These are phyloP conservation scores for Ophiosphaerella herpotricha DNA, from an alignment of 2,329 filamentous ascomycete genomes.

Conservation along the genomic window DNA sequence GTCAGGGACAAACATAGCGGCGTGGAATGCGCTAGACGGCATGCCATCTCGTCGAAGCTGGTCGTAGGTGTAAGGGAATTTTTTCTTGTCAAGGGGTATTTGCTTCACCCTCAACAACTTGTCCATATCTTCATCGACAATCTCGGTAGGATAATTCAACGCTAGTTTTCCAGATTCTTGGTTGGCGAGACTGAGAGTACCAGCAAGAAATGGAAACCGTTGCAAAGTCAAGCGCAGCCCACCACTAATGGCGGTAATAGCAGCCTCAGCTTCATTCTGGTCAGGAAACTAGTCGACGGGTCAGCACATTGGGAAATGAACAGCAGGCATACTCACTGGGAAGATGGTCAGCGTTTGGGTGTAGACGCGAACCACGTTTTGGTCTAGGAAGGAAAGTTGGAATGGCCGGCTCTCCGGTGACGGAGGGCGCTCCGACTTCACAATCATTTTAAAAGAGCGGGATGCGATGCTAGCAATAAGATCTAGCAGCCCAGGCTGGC, in stretches of 20 bases:
- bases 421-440: slow-evolving; percentile 26
- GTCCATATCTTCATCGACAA: slow-evolving; percentile 19
- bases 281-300: slow-evolving; percentile 30
- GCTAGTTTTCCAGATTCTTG: slow-evolving; percentile 28
- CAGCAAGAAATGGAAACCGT: slow-evolving; percentile 38
- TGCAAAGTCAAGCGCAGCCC: slow-evolving; percentile 31
- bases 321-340: slow-evolving; percentile 18
- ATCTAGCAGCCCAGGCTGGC: slow-evolving; percentile 19
- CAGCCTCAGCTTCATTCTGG: slow-evolving; percentile 28
- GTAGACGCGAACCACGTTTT: slow-evolving; percentile 40
- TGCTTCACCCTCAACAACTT: slow-evolving; percentile 28
- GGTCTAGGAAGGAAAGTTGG: slow-evolving; percentile 37
- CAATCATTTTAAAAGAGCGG: slow-evolving; percentile 29
- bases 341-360: slow-evolving; percentile 38
- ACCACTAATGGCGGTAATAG: slow-evolving; percentile 27
- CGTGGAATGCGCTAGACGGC: slow-evolving; percentile 38
- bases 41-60: slow-evolving; percentile 37
- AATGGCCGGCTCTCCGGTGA: slow-evolving; percentile 25
- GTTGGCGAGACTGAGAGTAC: slow-evolving; percentile 32
- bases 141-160: slow-evolving; percentile 30
- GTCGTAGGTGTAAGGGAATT: slow-evolving; percentile 33
- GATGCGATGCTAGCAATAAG: slow-evolving; percentile 20
- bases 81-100: slow-evolving; percentile 16
- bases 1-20: slow-evolving; percentile 35
- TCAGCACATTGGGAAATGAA: neutral